Evolutionary conservation across 2,329 filamentous ascomycete species (phyloP), one percentile per base, ranked within the genome.

Genomic region (Arthrobotrys iridis): DNA sequence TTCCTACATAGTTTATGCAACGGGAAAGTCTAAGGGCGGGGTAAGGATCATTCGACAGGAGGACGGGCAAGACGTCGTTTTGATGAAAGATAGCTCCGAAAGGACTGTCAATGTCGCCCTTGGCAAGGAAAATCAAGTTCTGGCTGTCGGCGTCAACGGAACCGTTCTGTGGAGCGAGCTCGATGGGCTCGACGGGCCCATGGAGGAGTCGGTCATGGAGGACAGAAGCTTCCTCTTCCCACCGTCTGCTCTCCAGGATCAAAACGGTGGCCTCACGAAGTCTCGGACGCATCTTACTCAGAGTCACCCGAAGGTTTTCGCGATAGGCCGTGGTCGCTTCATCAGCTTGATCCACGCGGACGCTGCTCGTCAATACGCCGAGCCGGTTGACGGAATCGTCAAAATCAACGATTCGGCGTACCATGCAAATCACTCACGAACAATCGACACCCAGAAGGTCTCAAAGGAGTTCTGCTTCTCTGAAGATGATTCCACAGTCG

Each of bases 381-480:
- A 86, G 55, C 82, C 83, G 45, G 85, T 86, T 73, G 85, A 87
- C 52, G 84, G 85, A 40, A 76, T 68, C 26, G 59, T 50, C 5
- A 78, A 79, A 26, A 93, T 97, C 76, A 91, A 97, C 81, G 95
- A 92, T 0, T 93, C 97, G 81, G 91, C 89, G 80, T 93, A 96
- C 77, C 88, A 95, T 78, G 90, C 90, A 80, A 91, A 97, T 81
- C 93, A 92, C 80, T 91, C 91, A 55, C 85, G 98, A 78, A 96
- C 93, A 83, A 97, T 99, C 83, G 93, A 94, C 79, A 98, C 93
- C 77, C 95, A 94, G 79, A 99, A 99, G 85, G 94, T 95, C 78
- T 95, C 93, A 77, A 99, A 99, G 83, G 95, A 99, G 82, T 99
- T 99, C 82, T 91, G 90, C 50, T 99, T 99, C 83, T 97, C 94